A percentile compares a stretch with the other conserved stretches of the same genome.
These are phyloP conservation scores for Blastobotrys apis DNA, from an alignment of 1,139 yeast species.

Conservation along the genomic window DNA sequence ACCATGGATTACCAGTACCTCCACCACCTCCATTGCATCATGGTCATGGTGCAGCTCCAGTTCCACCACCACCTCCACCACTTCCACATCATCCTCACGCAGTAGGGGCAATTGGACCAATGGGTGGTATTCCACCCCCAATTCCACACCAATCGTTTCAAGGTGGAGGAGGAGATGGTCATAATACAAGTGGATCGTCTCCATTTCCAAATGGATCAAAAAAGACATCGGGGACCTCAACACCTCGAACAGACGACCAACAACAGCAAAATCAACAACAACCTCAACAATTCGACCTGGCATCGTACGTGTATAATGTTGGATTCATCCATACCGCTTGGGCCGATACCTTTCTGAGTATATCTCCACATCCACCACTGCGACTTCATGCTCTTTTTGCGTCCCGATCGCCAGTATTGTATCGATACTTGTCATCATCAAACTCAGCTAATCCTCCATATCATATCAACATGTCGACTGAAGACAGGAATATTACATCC, in stretches of 20 bases:
- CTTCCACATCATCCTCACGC: background rate
- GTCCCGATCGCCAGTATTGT: constrained; percentile 34
- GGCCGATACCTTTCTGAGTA: constrained; percentile 35
- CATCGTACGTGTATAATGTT: constrained; percentile 32
- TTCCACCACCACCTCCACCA: constrained; percentile 13
- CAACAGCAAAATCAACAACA: background rate
- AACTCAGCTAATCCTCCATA: constrained; percentile 40
- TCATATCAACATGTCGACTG: constrained; percentile 50
- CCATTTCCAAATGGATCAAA: constrained; percentile 1
- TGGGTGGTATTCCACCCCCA: background rate
- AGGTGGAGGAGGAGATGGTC: no score
- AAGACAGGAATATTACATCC: constrained; percentile 50
- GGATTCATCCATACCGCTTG: constrained; percentile 38
- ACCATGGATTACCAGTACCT: constrained; percentile 12
- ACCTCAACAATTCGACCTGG: constrained; percentile 22
- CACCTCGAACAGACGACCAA: constrained; percentile 2
- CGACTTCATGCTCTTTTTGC: constrained; percentile 36
- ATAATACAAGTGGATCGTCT: no score
- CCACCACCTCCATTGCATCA: constrained; percentile 13
- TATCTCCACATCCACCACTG: constrained; percentile 30
- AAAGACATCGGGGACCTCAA: background rate
- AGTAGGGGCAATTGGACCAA: background rate
- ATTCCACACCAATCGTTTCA: background rate
- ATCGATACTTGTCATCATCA: constrained; percentile 27
- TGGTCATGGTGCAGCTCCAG: constrained; percentile 5